phyloP scores from a whole-genome alignment of 2,329 filamentous ascomycete genomes.

The Epichloe brachyelytri region DNA sequence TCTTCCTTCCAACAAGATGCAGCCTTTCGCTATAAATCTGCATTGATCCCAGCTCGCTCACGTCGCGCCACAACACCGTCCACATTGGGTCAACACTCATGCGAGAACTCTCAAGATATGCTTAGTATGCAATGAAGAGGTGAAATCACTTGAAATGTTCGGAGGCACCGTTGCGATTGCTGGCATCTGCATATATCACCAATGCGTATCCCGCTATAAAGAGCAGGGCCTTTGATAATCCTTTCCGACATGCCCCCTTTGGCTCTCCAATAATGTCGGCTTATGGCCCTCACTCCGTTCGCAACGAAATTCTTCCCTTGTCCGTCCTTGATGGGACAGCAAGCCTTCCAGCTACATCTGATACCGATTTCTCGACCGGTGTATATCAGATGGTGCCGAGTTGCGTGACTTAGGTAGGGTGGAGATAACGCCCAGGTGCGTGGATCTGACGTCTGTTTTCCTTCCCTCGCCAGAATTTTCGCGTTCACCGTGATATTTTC shows the following conservation, averaged over 20 bases:
- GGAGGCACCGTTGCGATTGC: background rate
- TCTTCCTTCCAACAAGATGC: no score
- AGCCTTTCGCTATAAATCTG: no score
- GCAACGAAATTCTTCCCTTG: background rate
- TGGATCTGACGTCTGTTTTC: background rate
- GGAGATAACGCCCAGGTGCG: no score
- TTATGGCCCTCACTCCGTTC: background rate
- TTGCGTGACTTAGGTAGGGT: no score
- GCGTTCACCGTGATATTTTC: background rate
- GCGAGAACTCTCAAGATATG: background rate
- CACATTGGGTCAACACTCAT: no score
- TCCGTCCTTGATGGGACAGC: background rate
- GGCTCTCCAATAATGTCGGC: background rate
- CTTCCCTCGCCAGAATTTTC: background rate
- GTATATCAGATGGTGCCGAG: no score
- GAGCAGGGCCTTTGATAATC: background rate
- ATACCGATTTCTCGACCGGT: background rate
- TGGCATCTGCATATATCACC: constrained; percentile 2
- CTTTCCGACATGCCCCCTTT: background rate
- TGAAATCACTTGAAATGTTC: background rate
- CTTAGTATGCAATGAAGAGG: background rate
- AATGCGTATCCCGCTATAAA: background rate
- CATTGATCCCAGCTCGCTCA: no score
- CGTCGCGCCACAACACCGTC: no score
- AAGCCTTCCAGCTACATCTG: background rate